Evolutionary conservation across 352 stramenopile species (phyloP), one percentile per base, ranked within the genome.

Genomic region (Globisporangium cylindrosporum): DNA sequence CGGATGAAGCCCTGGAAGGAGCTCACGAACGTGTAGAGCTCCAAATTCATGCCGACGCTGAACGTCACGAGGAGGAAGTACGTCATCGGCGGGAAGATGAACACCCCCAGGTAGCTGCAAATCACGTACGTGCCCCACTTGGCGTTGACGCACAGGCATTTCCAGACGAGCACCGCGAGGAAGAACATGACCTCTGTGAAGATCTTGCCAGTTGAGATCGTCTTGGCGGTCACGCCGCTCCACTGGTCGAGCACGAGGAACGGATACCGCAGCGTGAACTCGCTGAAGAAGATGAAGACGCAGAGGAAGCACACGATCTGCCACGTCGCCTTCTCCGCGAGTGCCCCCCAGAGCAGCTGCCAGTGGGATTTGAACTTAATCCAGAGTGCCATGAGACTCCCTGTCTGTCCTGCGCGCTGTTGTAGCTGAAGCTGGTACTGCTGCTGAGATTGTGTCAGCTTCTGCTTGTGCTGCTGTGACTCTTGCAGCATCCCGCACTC

Each of bases 251-350:
- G 67, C 34, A 78, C 62, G 5, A 67, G 69, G 9, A 73, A 76
- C 34, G 78, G 72, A 53, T 86, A 86, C 38, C 68, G 75, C 8
- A 86, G 57, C 7, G 78, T 80, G 56, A 86, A 86, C 56, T 86
- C 78, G 25, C 67, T 77, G 55, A 86, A 78, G 63, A 86, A 77
- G 49, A 86, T 72, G 59, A 81, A 84, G 15, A 78, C 68, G 38
- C 80, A 74, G 18, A 84, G 69, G 61, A 82, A 86, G 7, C 68
- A 65, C 18, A 75, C 70, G 24, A 86, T 68, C 8, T 78, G 72
- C 20, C 76, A 82, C 27, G 74, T 84, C 7, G 76, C 75, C 29
- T 81, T 72, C 59, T 74, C 80, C 46, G 69, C 64, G 29, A 86
- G 56, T 14, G 73, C 67, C 14, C 41, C 67, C 34, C 76, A 78